Base-by-base conservation (phyloP, 129 eudicot genomes). In the Lactuca saligna region DNA sequence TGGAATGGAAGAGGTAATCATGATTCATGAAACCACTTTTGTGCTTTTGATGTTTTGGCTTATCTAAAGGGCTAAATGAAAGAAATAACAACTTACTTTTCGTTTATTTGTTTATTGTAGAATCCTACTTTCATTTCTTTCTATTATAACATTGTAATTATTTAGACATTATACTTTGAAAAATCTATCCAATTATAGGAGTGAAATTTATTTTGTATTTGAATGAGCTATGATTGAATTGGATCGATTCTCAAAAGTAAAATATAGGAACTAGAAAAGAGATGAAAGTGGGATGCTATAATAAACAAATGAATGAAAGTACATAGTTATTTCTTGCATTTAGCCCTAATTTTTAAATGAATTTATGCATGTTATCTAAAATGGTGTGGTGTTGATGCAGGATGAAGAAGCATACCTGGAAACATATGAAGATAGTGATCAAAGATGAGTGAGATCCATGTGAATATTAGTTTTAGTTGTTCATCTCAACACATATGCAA, bases 391-490 rank as follows among this genome's bases (percentile, higher is more conserved):
- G 29, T 51, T 34, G 12, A 9, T 68, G 68, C 65, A 80, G 79
- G 92, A 72, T 68, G 92, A 86, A 80, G 86, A 86, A 67, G 85
- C 91, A 16, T 82, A 82, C 60, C 82, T 86, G 42, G 85, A 77
- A 80, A 75, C 66, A 31, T 86, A 82, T 34, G 54, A 82, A 54
- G 71, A 78, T 49, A 61, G 76, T 13, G 75, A 79, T 75, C 63
- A 83, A 70, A 42, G 75, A 14, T 65, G 79, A 59, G 9, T 9
- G 42, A 35, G 16, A n/a, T 50, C 53, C 53, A 33, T 12, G 54
- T 17, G 29, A 13, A 5, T 16, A 31, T 54, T 4, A 17, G 58
- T 54, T 17, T 54, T 54, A 15, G 54, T 11, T 49, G 32, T 54
- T 54, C 31, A 20, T 8, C 57, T 14, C 57, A 53, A 53, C 57